Evolutionary conservation across 176 grass and related monocot genomes (phyloP), one percentile per base, ranked within the genome.

Genomic region (Zea luxurians): DNA sequence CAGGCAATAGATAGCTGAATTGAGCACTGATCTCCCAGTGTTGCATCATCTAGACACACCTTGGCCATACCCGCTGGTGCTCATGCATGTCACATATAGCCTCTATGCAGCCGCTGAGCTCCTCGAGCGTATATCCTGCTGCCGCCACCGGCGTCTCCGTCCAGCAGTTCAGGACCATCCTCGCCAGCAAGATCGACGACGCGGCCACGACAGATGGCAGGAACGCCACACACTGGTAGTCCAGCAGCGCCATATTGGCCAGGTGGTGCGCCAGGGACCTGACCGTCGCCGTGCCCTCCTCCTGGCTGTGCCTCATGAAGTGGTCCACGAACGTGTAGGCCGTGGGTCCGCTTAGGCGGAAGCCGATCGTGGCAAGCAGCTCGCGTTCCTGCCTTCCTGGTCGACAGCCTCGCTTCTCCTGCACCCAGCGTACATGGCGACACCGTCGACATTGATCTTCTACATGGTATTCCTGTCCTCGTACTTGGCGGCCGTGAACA

Each of bases 301-400:
- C 60, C 13, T 73, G 4, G 6, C 1, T 12, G 47, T 65, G 5
- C 70, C 69, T 54, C n/a, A 15, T 74, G 18, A 82, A 55, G 70
- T 54, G 80, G 12, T 50, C 13, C 0, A 82, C 13, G 70, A 82
- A 74, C 4, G 70, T 82, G 70, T 82, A 18, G 13, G 70, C 80
- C 59, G 80, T 82, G 13, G 80, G 70, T 18, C 80, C 80, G 47
- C 70, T 16, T 17, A 82, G 59, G 13, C 71, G 60, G 80, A 74
- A 82, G 1, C 80, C 70, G 59, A 74, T 36, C 60, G 37, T 13
- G 13, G 40, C 70, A 3, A 74, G 47, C 59, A 74, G 71, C 12
- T 35, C 35, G 59, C 70, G 37, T 27, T 27, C 27, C 80, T 27
- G 59, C 70, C n/a, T 27, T 27, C 27, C 80, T 27, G 10, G 60